These are phyloP conservation scores for Hibiscus trionum DNA, from an alignment of 345 rosid genomes.

Conservation along the genomic window DNA sequence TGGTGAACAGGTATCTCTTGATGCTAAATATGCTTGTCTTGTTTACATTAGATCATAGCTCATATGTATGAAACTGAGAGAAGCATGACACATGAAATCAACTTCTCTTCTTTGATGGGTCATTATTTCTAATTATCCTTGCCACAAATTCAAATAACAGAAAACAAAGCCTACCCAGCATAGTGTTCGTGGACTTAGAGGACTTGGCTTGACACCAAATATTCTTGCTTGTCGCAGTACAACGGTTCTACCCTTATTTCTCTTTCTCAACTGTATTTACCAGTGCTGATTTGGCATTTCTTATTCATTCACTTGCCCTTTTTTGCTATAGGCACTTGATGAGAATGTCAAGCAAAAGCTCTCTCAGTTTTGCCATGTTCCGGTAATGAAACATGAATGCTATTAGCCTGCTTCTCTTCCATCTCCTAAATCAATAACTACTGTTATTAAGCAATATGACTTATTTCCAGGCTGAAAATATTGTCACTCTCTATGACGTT, in stretches of 20 bases:
- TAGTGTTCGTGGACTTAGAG: conserved; percentile 85
- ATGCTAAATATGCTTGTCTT: background rate
- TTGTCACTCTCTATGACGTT: conserved; percentile 75
- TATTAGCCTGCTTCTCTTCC: background rate
- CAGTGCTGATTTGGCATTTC: conserved; percentile 8
- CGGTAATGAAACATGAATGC: background rate
- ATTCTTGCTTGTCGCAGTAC: conserved; percentile 96
- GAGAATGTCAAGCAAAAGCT: background rate
- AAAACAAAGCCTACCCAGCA: conserved; percentile 99
- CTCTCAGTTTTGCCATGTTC: background rate
- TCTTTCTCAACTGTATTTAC: background rate
- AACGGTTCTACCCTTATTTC: conserved; percentile 34
- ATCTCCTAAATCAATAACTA: background rate
- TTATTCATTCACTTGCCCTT: conserved; percentile 15
- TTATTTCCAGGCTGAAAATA: conserved; percentile 61
- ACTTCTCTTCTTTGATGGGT: background rate
- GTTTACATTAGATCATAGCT: background rate
- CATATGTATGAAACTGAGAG: background rate
- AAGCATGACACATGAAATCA: background rate
- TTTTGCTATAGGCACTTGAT: conserved; percentile 37
- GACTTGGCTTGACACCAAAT: conserved; percentile 82
- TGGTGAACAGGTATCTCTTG: conserved; percentile 66
- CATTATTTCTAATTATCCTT: conserved; percentile 1
- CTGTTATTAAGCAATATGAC: background rate
- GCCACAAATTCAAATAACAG: conserved; percentile 26